Conservation (phyloP, 177 flowering plant genomes). For the Vitis hybrid region DNA sequence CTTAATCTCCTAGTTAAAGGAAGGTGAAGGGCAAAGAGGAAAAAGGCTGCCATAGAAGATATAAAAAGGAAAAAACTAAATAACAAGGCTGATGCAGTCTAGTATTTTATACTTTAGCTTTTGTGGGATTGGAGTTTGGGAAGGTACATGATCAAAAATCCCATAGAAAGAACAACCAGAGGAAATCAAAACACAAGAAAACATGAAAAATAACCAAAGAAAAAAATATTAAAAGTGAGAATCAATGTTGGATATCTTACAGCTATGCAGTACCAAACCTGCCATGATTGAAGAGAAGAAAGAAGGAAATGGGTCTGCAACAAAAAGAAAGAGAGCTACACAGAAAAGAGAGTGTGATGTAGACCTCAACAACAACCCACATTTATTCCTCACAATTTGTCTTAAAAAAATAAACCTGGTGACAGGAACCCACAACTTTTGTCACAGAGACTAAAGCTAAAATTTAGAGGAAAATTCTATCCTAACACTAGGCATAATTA, state of each 20-base stretch:
- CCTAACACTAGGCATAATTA: too few relatives aligned
- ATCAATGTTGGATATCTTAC: conserved; percentile 35
- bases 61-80: conserved; percentile 1
- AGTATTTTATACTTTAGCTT: neutral
- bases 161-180: conserved; percentile 4
- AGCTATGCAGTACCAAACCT: conserved; percentile 38
- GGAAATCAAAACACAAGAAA: conserved; percentile 8
- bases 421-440: conserved; percentile 23
- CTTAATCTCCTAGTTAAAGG: conserved; percentile 30
- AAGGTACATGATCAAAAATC: conserved; percentile 20
- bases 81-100: conserved; percentile 27
- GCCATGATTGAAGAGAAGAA: conserved; percentile 45
- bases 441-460: conserved; percentile 32
- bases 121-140: conserved; percentile 10
- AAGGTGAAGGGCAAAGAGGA: conserved; percentile 10
- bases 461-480: neutral
- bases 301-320: conserved; percentile 33
- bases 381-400: conserved; percentile 26
- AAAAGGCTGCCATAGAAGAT: conserved; percentile 30
- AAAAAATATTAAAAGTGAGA: conserved; percentile 13
- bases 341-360: conserved; percentile 22
- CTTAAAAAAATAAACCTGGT: conserved; percentile 9
- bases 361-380: conserved; percentile 23
- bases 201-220: neutral
- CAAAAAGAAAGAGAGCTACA: conserved; percentile 15